A percentile compares a stretch with the other conserved stretches of the same genome.
phyloP scores from a whole-genome alignment of 1,284 basidiomycete species.

The Erythrobasidium hasegawianum region DNA sequence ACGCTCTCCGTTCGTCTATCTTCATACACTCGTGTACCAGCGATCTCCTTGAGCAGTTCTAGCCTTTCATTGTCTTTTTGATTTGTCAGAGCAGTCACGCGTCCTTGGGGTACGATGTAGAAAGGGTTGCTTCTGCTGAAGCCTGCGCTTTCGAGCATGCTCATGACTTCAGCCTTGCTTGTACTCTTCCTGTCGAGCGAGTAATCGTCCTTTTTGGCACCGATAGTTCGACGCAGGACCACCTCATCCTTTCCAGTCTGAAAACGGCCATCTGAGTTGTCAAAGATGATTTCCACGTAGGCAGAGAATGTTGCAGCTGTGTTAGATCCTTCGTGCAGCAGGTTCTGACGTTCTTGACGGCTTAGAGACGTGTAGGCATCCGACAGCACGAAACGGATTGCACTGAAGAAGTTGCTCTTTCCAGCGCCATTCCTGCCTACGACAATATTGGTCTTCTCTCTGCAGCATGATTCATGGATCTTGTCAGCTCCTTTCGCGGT shows the following conservation, averaged over 20 bases:
- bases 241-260: conserved; percentile 69
- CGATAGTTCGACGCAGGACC: conserved; percentile 85
- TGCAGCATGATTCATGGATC: not conserved
- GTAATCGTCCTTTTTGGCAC: conserved; percentile 98
- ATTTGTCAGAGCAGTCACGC: conserved; percentile 94
- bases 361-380: conserved; percentile 96
- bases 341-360: conserved; percentile 83
- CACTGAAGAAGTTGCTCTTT: conserved; percentile 87
- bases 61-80: conserved; percentile 94
- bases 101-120: conserved; percentile 97
- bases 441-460: conserved; percentile 75
- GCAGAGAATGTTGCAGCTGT: conserved; percentile 86
- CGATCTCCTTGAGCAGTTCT: conserved; percentile 92
- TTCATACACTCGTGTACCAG: conserved; percentile 97
- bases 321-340: conserved; percentile 89
- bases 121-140: conserved; percentile 98
- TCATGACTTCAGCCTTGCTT: conserved; percentile 96
- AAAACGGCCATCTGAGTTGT: conserved; percentile 43
- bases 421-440: conserved; percentile 95
- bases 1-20: conserved; percentile 86
- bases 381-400: conserved; percentile 89
- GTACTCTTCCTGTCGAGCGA: conserved; percentile 92
- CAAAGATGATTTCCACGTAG: conserved; percentile 63
- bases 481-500: conserved; percentile 21
- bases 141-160: conserved; percentile 87